Evolutionary conservation across 1,139 yeast genomes (phyloP).

Genomic region (Sugiyamaella sp.): DNA sequence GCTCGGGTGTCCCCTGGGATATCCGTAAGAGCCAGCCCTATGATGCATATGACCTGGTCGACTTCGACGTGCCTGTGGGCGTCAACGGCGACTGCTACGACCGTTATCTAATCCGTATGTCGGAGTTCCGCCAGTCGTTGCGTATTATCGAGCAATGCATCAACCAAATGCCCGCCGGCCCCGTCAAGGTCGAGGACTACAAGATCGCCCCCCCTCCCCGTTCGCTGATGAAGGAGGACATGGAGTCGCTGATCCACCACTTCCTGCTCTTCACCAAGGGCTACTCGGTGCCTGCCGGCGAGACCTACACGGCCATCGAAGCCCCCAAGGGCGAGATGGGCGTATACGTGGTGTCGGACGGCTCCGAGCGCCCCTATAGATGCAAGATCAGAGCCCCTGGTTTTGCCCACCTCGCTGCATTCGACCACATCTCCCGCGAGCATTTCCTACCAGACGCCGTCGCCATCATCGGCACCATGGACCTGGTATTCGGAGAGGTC

Average conservation of each 20-base stretch:
- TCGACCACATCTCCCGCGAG: constrained; percentile 84
- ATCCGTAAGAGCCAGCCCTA: constrained; percentile 86
- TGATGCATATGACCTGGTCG: constrained; percentile 86
- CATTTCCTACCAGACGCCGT: constrained; percentile 91
- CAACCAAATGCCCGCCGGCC: constrained; percentile 91
- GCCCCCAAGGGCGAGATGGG: constrained; percentile 98
- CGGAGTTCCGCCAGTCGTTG: constrained; percentile 88
- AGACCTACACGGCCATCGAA: constrained; percentile 88
- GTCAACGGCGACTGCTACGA: constrained; percentile 89
- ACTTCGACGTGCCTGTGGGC: constrained; percentile 87
- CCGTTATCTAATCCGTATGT: constrained; percentile 85
- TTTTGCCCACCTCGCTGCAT: constrained; percentile 85
- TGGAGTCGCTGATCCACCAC: constrained; percentile 92
- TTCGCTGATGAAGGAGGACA: constrained; percentile 82
- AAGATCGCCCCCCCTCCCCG: constrained; percentile 86
- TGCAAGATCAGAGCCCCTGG: constrained; percentile 95
- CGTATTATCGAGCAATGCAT: constrained; percentile 89
- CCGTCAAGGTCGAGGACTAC: constrained; percentile 88
- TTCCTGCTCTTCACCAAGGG: constrained; percentile 88
- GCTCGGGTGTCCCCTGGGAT: constrained; percentile 87
- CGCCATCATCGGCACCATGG: constrained; percentile 95
- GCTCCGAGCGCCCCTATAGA: constrained; percentile 87
- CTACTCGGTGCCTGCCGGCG: constrained; percentile 87
- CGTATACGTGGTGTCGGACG: constrained; percentile 86
- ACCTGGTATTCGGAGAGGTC: constrained; percentile 91